A percentile compares a stretch with the other conserved stretches of the same genome.
Conservation (phyloP, 2,329 filamentous ascomycete genomes). For the Leptographium radiaticola region DNA sequence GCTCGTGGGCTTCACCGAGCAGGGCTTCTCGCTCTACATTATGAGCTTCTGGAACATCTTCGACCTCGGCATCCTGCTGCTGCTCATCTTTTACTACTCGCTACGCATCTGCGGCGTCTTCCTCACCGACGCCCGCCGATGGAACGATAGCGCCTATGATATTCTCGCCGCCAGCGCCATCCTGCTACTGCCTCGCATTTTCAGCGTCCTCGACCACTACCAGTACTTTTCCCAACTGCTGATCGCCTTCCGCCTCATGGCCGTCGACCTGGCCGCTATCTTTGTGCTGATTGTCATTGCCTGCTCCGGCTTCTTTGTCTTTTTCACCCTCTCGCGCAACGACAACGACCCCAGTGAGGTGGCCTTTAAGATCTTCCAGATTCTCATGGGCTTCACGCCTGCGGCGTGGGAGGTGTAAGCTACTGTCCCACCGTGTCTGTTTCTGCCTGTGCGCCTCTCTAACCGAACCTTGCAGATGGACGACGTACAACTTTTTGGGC, state of each 20-base stretch:
- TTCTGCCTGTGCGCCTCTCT: too few species aligned
- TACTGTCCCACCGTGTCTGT: too few species aligned
- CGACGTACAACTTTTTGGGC: constrained; percentile 64
- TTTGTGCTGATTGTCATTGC: constrained; percentile 73
- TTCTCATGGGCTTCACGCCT: constrained; percentile 90
- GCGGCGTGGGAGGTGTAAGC: constrained; percentile 80
- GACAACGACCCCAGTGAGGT: constrained; percentile 58
- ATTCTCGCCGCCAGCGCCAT: constrained; percentile 87
- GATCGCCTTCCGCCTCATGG: constrained; percentile 91
- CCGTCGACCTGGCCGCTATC: constrained; percentile 73
- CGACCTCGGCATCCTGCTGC: constrained; percentile 74
- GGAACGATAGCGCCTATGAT: constrained; percentile 82
- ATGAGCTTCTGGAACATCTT: constrained; percentile 98
- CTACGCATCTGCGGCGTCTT: constrained; percentile 81
- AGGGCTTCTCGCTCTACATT: constrained; percentile 90
- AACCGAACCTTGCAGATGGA: constrained; percentile 36
- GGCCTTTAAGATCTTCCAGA: constrained; percentile 86
- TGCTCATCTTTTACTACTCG: constrained; percentile 81
- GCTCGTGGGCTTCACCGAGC: constrained; percentile 89
- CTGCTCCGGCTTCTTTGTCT: constrained; percentile 91
- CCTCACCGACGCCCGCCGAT: constrained; percentile 58
- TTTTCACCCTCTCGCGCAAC: constrained; percentile 71
- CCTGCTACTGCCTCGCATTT: constrained; percentile 76
- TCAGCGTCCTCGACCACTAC: constrained; percentile 88
- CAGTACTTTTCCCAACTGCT: constrained; percentile 91